Base-by-base conservation (phyloP, 176 grass and related monocot genomes). In the Oryza coarctata region DNA sequence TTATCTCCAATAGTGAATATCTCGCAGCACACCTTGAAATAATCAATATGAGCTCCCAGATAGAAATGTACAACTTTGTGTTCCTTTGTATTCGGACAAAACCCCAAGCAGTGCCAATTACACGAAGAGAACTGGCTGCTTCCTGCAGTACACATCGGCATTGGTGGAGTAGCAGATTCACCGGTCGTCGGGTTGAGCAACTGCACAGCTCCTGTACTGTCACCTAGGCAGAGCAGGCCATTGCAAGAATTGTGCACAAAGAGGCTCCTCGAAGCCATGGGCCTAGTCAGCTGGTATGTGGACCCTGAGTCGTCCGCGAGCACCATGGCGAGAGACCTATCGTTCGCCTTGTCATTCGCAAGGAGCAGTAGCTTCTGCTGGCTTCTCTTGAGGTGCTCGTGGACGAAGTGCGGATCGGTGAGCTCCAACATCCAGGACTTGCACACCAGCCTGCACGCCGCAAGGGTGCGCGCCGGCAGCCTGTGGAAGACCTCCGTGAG, bases 231-330 rank as follows among this genome's bases (percentile, higher is more conserved):
- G 13, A 90, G 74, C 75, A 90, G 50, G 2, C 88, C 88, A 11
- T 86, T 90, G 84, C 88, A 90, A 8, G 88, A 86, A 44, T 86
- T 90, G 88, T 90, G 88, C 80, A 90, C 88, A 11, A 90, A 90
- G 3, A 83, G 25, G 49, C 26, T 74, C 20, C 74, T 68, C 14
- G 84, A 74, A 25, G 80, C 74, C 26, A 30, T 38, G 11, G 84
- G 84, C 68, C 88, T 86, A 0, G 74, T 83, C 38, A 86, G 38
- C 75, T 90, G 84, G 69, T 79, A 74, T 47, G 49, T 83, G 63
- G 75, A 73, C 25, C 27, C 70, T 11, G 43, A 49, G 68, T 76
- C 69, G 4, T 83, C 75, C 0, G 88, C 62, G 9, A 90, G 68
- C 58, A 90, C 88, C 69, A 86, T 83, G 23, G 68, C 69, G 1